Percentiles rank a stretch among this genome's conserved stretches.
These are phyloP conservation scores for Metschnikowia colocasiae DNA, from an alignment of 805 yeast species.

Conservation along the genomic window DNA sequence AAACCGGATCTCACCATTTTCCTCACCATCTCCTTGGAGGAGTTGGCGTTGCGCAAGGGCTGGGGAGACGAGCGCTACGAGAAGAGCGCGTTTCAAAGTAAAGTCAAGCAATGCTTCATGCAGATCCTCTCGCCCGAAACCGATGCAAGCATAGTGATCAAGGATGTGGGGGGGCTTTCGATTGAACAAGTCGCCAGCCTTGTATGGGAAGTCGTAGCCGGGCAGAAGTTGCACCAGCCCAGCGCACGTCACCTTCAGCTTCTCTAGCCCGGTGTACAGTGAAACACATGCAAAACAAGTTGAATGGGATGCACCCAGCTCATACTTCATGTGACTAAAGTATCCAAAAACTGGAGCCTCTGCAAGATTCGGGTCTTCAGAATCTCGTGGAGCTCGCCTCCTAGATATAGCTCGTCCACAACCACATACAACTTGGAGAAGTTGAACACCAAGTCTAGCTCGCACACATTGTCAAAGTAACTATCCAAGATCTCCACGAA, in stretches of 20 bases:
- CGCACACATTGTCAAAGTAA: conserved; percentile 88
- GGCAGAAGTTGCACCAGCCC: neutral
- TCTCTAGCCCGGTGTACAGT: neutral
- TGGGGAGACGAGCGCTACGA: conserved; percentile 97
- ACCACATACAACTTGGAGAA: conserved; percentile 80
- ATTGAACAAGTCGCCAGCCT: conserved; percentile 52
- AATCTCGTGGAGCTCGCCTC: conserved; percentile 89
- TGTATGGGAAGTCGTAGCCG: conserved; percentile 36
- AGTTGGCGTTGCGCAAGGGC: conserved; percentile 55
- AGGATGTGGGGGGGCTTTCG: conserved; percentile 57
- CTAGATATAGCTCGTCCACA: conserved; percentile 81
- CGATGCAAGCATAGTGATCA: conserved; percentile 33
- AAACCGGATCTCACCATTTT: conserved; percentile 83
- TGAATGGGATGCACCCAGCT: too few relatives aligned
- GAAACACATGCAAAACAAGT: too few relatives aligned
- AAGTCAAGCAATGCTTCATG: conserved; percentile 61
- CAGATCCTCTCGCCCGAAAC: conserved; percentile 33
- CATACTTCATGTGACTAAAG: neutral
- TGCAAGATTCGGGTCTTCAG: conserved; percentile 65
- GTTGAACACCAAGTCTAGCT: conserved; percentile 87
- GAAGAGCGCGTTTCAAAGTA: conserved; percentile 62
- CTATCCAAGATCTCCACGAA: conserved; percentile 85
- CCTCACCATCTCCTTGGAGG: conserved; percentile 52
- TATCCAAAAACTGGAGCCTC: conserved; percentile 61
- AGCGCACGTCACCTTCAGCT: neutral